phyloP scores from a whole-genome alignment of 148 eudicot species.

The Persicaria maculosa region DNA sequence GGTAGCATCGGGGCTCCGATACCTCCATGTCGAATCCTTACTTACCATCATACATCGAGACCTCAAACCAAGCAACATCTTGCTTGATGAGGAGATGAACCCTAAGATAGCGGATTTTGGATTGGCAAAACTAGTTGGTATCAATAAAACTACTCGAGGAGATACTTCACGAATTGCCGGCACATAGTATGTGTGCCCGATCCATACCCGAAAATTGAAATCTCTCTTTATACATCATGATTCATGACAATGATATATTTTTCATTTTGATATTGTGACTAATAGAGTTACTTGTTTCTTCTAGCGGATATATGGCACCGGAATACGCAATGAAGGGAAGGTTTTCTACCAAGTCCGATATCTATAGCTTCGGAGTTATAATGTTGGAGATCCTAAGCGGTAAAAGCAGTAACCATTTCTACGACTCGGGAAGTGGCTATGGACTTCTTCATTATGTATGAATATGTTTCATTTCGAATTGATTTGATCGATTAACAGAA shows the following conservation, averaged over 20 bases:
- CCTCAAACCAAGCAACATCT: not conserved
- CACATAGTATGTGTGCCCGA: slow-evolving; percentile 7
- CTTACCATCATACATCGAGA: not conserved
- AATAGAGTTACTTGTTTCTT: not conserved
- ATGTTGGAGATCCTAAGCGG: not conserved
- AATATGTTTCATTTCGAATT: not conserved
- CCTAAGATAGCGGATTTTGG: slow-evolving; percentile 12
- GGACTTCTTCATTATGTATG: not conserved
- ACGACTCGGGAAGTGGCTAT: not conserved
- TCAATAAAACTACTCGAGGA: slow-evolving; percentile 4
- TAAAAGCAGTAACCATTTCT: not conserved
- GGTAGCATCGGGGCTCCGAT: not conserved
- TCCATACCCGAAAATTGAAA: not conserved
- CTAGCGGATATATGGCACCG: not conserved
- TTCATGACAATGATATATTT: not conserved
- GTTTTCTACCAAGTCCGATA: not conserved
- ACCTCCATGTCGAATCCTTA: not conserved
- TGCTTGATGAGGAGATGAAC: slow-evolving; percentile 4
- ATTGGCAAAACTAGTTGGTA: not conserved
- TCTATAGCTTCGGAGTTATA: not conserved
- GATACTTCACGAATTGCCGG: slow-evolving; percentile 9
- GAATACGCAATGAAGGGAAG: not conserved
- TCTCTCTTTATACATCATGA: not conserved
- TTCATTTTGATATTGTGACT: not conserved
- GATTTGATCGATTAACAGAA: not conserved